Percentiles rank a stretch among this genome's conserved stretches.
phyloP scores from a whole-genome alignment of 176 grass and related monocot genomes.

The Hordeum vulgare region MorexV3_pseudomolecules_assembly NC_058524.1:554831608-554832107 shows the following conservation, averaged over 20 bases:
- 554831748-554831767: background rate
- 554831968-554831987: conserved; percentile 69
- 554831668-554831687: conserved; percentile 95
- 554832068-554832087: conserved; percentile 66
- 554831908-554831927: conserved; percentile 45
- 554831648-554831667: conserved; percentile 81
- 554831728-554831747: conserved; percentile 10
- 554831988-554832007: conserved; percentile 18
- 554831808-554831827: conserved; percentile 59
- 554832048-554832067: background rate
- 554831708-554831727: conserved; percentile 63
- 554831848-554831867: conserved; percentile 70
- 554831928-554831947: conserved; percentile 96
- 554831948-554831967: conserved; percentile 66
- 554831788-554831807: conserved; percentile 3
- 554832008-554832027: conserved; percentile 5
- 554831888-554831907: conserved; percentile 63
- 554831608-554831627: conserved; percentile 56
- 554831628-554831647: conserved; percentile 92
- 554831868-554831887: conserved; percentile 53
- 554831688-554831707: conserved; percentile 83
- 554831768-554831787: background rate
- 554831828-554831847: conserved; percentile 78
- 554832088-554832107: conserved; percentile 72
- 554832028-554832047: background rate